Evolutionary conservation across 768 basidiomycete genomes (phyloP).

Genomic region (Suillus tomentosus): DNA sequence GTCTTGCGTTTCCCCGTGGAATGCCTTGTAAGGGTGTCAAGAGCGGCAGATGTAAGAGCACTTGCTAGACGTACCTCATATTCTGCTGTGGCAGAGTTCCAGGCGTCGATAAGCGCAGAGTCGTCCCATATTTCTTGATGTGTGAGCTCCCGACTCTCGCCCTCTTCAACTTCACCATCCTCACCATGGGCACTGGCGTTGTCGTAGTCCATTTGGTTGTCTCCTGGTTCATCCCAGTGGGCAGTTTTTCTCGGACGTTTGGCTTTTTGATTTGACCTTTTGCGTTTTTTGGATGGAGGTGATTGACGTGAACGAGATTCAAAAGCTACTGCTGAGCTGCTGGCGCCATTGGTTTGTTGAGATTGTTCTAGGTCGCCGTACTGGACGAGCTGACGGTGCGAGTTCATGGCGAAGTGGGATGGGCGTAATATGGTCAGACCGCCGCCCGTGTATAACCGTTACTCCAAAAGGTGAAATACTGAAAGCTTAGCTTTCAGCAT

Average conservation of each 20-base stretch:
- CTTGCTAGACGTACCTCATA: constrained; percentile 53
- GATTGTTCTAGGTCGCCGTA: constrained; percentile 26
- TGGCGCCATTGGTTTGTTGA: not conserved
- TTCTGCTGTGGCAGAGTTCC: constrained; percentile 83
- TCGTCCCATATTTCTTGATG: constrained; percentile 87
- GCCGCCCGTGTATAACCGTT: too few species aligned
- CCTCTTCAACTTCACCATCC: constrained; percentile 37
- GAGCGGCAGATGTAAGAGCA: constrained; percentile 1
- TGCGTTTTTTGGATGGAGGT: constrained; percentile 57
- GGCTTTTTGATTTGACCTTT: constrained; percentile 31
- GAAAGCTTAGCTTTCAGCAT: too few species aligned
- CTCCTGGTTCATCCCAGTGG: constrained; percentile 48
- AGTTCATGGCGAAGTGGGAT: constrained; percentile 8
- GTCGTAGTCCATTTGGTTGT: constrained; percentile 32
- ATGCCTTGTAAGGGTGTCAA: constrained; percentile 40
- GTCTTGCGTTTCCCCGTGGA: constrained; percentile 62
- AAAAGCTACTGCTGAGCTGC: constrained; percentile 11
- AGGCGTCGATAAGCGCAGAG: constrained; percentile 77
- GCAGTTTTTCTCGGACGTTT: constrained; percentile 28
- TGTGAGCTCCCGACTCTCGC: constrained; percentile 64
- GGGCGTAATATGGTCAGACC: too few species aligned
- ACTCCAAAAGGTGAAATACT: too few species aligned
- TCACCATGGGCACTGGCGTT: constrained; percentile 26
- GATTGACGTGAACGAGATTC: constrained; percentile 13
- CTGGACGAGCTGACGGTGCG: constrained; percentile 26